Percentiles rank a stretch among this genome's conserved stretches.
These are phyloP conservation scores for Barnettozyma populi DNA, from an alignment of 805 yeast species.

Conservation along the genomic window DNA sequence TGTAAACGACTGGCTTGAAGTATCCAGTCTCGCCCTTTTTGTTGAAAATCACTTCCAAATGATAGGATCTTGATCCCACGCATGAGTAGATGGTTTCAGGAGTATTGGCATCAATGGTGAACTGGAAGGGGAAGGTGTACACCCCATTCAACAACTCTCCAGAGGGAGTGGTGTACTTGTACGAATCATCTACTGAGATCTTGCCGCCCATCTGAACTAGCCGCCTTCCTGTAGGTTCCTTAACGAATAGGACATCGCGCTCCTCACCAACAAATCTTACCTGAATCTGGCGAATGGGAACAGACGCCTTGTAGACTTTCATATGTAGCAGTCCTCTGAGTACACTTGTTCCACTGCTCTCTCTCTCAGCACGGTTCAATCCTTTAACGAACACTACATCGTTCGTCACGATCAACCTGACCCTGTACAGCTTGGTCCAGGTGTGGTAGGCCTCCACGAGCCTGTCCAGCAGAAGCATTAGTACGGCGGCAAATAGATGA, in stretches of 20 bases:
- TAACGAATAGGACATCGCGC: conserved; percentile 7
- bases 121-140: conserved; percentile 22
- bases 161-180: conserved; percentile 6
- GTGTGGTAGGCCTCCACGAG: neutral
- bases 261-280: conserved; percentile 16
- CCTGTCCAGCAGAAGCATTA: neutral
- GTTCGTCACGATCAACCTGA: conserved; percentile 7
- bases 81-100: conserved; percentile 15
- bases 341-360: conserved; percentile 8
- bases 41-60: conserved; percentile 10
- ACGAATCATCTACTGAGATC: conserved; percentile 13
- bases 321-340: conserved; percentile 13
- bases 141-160: conserved; percentile 12
- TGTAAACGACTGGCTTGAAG: neutral
- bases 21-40: neutral
- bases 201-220: neutral
- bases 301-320: conserved; percentile 6
- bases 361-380: conserved; percentile 15
- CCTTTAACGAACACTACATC: conserved; percentile 18
- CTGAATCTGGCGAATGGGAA: conserved; percentile 10
- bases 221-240: conserved; percentile 1
- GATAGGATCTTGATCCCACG: conserved; percentile 16
- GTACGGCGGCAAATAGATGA: neutral
- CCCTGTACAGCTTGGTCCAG: conserved; percentile 2
- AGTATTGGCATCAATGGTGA: conserved; percentile 15